Conservation (phyloP, 108 stramenopile genomes). For the Licmophora abbreviata region DNA sequence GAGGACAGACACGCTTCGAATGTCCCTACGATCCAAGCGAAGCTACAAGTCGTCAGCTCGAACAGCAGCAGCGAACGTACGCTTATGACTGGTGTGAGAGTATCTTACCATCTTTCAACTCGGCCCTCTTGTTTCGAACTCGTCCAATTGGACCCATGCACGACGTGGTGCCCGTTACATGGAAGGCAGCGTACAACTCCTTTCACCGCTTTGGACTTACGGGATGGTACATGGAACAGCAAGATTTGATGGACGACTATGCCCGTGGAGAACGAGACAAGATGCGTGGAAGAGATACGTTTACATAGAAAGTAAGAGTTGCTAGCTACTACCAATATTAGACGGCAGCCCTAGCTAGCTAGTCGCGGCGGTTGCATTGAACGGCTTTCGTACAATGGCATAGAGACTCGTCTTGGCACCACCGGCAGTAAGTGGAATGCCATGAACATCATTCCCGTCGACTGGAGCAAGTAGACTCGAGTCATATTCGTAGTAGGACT, state of each 20-base stretch:
- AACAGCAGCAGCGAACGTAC: not conserved
- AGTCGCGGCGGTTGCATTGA: too few relatives aligned
- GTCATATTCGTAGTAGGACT: too few relatives aligned
- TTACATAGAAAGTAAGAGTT: too few relatives aligned
- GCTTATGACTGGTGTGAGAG: not conserved
- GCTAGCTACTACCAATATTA: too few relatives aligned
- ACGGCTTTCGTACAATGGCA: too few relatives aligned
- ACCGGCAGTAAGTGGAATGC: too few relatives aligned
- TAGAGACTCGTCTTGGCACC: too few relatives aligned
- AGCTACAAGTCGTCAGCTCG: too few relatives aligned
- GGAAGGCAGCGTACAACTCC: not conserved
- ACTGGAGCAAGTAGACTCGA: too few relatives aligned
- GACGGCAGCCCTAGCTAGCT: too few relatives aligned
- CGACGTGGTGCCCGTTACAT: conserved; percentile 3
- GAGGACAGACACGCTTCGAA: conserved; percentile 1
- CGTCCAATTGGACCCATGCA: conserved; percentile 3
- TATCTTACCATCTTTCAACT: conserved; percentile 3
- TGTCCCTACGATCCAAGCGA: not conserved
- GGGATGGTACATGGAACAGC: conserved; percentile 5
- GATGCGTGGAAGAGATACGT: conserved; percentile 1
- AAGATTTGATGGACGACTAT: conserved; percentile 5
- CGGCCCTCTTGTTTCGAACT: conserved; percentile 1
- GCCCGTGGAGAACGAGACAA: not conserved
- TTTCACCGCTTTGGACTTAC: conserved; percentile 6
- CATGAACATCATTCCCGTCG: too few relatives aligned